Percentiles rank a stretch among this genome's conserved stretches.
phyloP scores from a whole-genome alignment of 345 rosid genomes.

The Pistacia integerrima region DNA sequence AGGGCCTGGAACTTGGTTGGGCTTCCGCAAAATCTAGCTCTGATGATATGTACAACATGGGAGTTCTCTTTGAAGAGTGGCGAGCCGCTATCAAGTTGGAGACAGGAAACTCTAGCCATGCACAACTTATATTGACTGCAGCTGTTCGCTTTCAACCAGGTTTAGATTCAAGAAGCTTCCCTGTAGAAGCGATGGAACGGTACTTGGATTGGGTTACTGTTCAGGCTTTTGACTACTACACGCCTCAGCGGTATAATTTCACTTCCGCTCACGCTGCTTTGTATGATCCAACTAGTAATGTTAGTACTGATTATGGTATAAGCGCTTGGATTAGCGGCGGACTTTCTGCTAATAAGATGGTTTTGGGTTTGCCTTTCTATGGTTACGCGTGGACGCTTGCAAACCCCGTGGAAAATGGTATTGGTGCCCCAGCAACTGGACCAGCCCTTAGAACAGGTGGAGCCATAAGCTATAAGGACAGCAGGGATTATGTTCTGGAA shows the following conservation, averaged over 20 bases:
- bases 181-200: constrained; percentile 19
- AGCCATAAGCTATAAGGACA: constrained; percentile 17
- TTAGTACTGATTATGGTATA: constrained; percentile 19
- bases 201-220: constrained; percentile 32
- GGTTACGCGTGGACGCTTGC: constrained; percentile 15
- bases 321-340: constrained; percentile 7
- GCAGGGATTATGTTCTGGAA: constrained; percentile 19
- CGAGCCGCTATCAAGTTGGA: not conserved
- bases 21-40: not conserved
- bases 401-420: not conserved
- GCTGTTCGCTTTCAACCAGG: not conserved
- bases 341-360: constrained; percentile 15
- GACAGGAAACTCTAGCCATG: not conserved
- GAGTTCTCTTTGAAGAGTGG: not conserved
- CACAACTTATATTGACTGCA: constrained; percentile 20
- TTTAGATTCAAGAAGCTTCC: constrained; percentile 12
- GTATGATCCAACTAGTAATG: constrained; percentile 17
- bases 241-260: constrained; percentile 5
- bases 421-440: constrained; percentile 28
- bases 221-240: constrained; percentile 19
- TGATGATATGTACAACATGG: not conserved
- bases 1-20: constrained; percentile 1
- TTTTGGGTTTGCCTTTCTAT: constrained; percentile 25
- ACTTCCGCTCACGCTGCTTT: constrained; percentile 24
- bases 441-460: constrained; percentile 13